Evolutionary conservation across 352 stramenopile genomes (phyloP), one percentile per base, ranked within the genome.

Genomic region (Globisporangium canariense): DNA sequence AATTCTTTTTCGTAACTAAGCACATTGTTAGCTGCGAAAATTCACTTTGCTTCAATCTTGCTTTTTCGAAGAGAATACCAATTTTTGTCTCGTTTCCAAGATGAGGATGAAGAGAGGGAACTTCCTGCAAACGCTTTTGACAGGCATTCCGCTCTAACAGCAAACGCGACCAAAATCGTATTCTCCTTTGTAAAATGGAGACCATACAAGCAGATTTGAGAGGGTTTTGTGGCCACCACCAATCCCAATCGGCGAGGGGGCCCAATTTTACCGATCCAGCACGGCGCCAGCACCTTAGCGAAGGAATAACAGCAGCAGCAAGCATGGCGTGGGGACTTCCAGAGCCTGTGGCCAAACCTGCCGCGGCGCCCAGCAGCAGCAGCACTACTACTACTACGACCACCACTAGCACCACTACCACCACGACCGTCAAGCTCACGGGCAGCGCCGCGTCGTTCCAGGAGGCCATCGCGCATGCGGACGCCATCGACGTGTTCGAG

Each of bases 401-500:
- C 25, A 68, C 71, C 25, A 66, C 55, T 8, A 64, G 50, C 58
- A 69, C 66, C 30, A 63, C 25, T 9, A 50, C 64, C 28, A 53
- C 67, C 28, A 47, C 75, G n/a, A 50, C 62, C 20, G 34, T 60
- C 9, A 68, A 68, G 45, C 30, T 54, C 30, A 28, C 51, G 32
- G 52, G 52, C 32, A 52, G 38, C 18, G 49, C 62, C 1, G 57
- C 67, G 41, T 60, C 77, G 34, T 63, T 63, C 28, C 58, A 74
- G 22, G 64, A 68, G 41, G 5, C 73, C 70, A 57, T 67, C 57
- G 52, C 49, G 11, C 54, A 58, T 40, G 58, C 66, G 9, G 82
- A 91, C 4, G 43, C 70, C 28, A 80, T 91, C 61, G 83, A 94
- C 61, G 71, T 94, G 50, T 94, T 90, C 58, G 83, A 91, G 46